A percentile compares a stretch with the other conserved stretches of the same genome.
Evolutionary conservation across 1,284 basidiomycete species (phyloP).

Genomic region (Volvariella surrecta): DNA sequence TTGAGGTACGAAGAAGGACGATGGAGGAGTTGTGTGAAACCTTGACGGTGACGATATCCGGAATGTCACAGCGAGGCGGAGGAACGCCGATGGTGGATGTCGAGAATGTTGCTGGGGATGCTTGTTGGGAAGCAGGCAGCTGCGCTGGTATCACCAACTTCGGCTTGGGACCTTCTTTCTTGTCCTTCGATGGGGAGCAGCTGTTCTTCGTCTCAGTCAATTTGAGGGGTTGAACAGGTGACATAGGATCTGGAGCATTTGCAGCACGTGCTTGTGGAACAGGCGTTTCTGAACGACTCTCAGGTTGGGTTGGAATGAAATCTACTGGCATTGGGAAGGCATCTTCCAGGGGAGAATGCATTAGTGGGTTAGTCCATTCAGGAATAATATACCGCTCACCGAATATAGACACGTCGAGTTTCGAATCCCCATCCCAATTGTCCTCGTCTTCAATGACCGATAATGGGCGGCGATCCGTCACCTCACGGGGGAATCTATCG

Average conservation of each 20-base stretch:
- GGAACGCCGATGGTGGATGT: slow-evolving; percentile 15
- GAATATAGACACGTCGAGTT: slow-evolving; percentile 1
- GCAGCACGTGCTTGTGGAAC: slow-evolving; percentile 2
- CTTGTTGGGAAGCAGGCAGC: not conserved
- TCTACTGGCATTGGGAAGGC: not conserved
- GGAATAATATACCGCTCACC: not conserved
- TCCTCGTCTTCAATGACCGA: slow-evolving; percentile 1
- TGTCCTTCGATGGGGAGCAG: too few relatives aligned
- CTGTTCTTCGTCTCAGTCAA: too few relatives aligned
- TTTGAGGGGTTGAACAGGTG: too few relatives aligned
- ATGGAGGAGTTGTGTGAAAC: slow-evolving; percentile 52
- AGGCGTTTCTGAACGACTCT: slow-evolving; percentile 22
- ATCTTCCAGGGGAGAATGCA: not conserved
- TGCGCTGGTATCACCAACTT: too few relatives aligned
- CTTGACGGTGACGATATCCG: slow-evolving; percentile 46
- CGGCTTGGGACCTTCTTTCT: too few relatives aligned
- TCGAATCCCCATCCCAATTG: not conserved
- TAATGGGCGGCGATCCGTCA: not conserved
- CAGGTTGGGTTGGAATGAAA: slow-evolving; percentile 16
- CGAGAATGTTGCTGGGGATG: slow-evolving; percentile 15
- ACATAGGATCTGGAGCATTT: not conserved
- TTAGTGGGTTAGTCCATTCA: too few relatives aligned
- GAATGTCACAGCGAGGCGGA: slow-evolving; percentile 15
- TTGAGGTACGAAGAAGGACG: slow-evolving; percentile 48
- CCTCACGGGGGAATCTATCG: not conserved